A percentile compares a stretch with the other conserved stretches of the same genome.
Evolutionary conservation across 306 rosid species (phyloP).

Genomic region (Ormosia semicastrata): DNA sequence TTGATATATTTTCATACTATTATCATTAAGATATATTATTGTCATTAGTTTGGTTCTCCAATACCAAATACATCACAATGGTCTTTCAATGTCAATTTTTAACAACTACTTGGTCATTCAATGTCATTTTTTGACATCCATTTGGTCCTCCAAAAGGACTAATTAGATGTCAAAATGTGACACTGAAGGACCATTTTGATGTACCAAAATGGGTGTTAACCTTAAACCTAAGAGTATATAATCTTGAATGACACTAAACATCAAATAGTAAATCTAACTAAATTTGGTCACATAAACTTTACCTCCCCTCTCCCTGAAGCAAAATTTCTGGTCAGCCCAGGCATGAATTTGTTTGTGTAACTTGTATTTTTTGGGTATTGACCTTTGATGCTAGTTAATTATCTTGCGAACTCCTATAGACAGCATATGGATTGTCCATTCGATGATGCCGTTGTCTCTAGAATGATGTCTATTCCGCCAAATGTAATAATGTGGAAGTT

Average conservation of each 20-base stretch:
- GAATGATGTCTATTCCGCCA: background rate
- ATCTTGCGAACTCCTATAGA: background rate
- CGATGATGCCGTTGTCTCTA: background rate
- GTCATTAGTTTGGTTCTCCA: no score
- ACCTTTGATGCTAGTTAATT: background rate
- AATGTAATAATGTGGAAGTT: background rate
- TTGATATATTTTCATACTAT: no score
- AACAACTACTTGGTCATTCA: no score
- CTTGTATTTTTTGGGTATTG: background rate
- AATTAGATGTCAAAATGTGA: background rate
- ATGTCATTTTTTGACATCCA: no score
- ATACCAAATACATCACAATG: no score
- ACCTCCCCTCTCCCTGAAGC: background rate
- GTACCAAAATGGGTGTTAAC: no score
- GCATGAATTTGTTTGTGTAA: background rate
- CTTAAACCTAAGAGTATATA: background rate
- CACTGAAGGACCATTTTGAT: no score
- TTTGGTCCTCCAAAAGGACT: no score
- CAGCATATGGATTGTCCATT: background rate
- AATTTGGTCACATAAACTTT: background rate
- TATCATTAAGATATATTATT: no score
- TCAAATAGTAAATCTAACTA: background rate
- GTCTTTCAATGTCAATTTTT: no score
- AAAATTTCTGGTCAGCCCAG: background rate
- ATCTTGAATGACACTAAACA: background rate